Evolutionary conservation across 331 rosid genomes (phyloP), one percentile per base, ranked within the genome.

Genomic region (Pyracantha coccinea): DNA sequence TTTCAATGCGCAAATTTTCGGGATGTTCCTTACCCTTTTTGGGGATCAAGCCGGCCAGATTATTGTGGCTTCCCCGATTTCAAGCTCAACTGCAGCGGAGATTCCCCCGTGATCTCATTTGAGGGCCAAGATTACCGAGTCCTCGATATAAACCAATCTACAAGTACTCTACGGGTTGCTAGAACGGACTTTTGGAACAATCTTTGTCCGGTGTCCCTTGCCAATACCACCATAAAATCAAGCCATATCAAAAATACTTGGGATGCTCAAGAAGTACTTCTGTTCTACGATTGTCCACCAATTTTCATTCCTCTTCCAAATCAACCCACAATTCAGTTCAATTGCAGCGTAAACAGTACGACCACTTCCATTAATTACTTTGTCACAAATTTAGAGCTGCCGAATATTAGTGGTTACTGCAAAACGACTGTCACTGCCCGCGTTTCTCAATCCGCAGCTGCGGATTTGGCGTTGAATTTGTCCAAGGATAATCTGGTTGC

Each of bases 261-360:
- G 1, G 71, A 52, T 41, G 71, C 57, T 61, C 74, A 75, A 68
- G 19, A 63, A 19, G 77, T 78, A 6, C 41, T 32, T 29, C 75
- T 81, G 60, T 61, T 78, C 69, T 84, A 84, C 68, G 4, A 32
- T 4, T 84, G 88, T 27, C 29, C 71, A 4, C 1, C 44, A 4
- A 21, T 60, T 4, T 19, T 27, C 20, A 41, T 73, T 8, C 31
- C n/a, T 3, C 14, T 31, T 69, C n/a, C 33, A 16, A 3, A 1
- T 33, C 4, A 19, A 6, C 5, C 65, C 20, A 62, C 76, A 45
- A 45, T 21, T 38, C 67, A 12, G 29, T 84, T 84, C 78, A 75
- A 19, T 28, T 84, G 88, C 79, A 58, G 10, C 32, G 24, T 31
- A 38, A 76, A 54, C 53, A 11, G 55, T n/a, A 24, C 4, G 10